Conservation (phyloP, 148 eudicot species). For the Vaccinium myrtillus region DNA sequence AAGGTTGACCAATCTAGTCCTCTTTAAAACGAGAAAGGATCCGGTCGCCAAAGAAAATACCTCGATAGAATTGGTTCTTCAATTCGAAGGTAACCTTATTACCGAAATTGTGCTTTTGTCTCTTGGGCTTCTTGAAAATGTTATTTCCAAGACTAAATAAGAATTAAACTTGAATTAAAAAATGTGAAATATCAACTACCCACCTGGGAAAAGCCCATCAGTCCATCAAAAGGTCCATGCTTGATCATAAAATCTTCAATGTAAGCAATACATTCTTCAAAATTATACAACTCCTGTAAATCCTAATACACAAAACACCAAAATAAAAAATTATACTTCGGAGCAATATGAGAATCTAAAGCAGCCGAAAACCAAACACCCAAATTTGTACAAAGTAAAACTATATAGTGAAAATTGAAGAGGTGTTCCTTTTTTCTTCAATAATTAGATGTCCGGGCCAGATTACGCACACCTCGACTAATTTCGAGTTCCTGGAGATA, state of each 20-base stretch:
- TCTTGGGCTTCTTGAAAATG: no score
- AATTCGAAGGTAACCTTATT: no score
- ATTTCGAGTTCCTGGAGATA: no score
- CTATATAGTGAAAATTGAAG: no score
- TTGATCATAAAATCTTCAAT: slow-evolving; percentile 36
- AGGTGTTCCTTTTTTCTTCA: no score
- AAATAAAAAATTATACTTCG: not conserved
- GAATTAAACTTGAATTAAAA: not conserved
- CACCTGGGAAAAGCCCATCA: slow-evolving; percentile 47
- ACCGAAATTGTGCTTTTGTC: not conserved
- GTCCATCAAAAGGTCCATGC: slow-evolving; percentile 48
- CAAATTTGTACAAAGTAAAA: not conserved
- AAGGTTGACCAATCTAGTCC: no score
- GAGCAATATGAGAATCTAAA: not conserved
- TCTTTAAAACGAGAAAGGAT: no score
- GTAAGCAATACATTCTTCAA: slow-evolving; percentile 32
- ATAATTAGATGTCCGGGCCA: no score
- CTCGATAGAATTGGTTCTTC: no score
- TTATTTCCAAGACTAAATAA: not conserved
- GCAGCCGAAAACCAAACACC: not conserved
- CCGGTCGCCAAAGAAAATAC: no score
- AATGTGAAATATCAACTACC: not conserved
- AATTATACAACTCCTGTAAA: slow-evolving; percentile 16
- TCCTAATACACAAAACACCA: slow-evolving; percentile 12
- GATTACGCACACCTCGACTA: no score